A percentile compares a stretch with the other conserved stretches of the same genome.
Evolutionary conservation across 2,329 filamentous ascomycete species (phyloP).

Genomic region (Apiospora marii): DNA sequence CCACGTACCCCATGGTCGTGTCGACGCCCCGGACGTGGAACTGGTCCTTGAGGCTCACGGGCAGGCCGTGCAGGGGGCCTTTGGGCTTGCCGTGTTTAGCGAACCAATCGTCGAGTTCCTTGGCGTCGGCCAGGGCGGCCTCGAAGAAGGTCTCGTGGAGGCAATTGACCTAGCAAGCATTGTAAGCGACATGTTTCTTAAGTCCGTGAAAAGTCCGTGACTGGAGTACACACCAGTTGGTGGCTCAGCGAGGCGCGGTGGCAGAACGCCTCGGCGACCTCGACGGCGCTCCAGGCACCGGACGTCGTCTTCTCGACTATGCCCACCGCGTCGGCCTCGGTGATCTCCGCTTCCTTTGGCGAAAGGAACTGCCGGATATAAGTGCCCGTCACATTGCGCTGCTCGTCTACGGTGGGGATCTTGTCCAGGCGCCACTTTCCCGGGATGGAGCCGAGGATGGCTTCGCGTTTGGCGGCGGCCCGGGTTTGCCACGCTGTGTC

Average conservation of each 20-base stretch:
- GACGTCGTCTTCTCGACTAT: constrained; percentile 21
- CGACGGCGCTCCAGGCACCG: constrained; percentile 16
- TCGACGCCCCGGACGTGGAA: constrained; percentile 37
- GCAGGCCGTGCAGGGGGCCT: constrained; percentile 35
- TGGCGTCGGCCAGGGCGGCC: constrained; percentile 21
- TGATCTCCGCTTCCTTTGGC: constrained; percentile 22
- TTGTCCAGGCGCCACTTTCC: constrained; percentile 21
- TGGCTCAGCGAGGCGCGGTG: constrained; percentile 23
- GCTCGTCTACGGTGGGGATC: constrained; percentile 23
- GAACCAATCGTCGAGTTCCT: constrained; percentile 20
- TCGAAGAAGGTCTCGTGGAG: constrained; percentile 25
- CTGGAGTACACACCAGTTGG: constrained; percentile 25
- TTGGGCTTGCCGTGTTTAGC: neutral
- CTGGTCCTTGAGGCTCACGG: constrained; percentile 39
- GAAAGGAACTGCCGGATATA: constrained; percentile 20
- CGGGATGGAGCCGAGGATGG: constrained; percentile 24
- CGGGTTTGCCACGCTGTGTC: constrained; percentile 12
- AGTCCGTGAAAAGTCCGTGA: no score
- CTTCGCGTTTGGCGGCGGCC: constrained; percentile 23
- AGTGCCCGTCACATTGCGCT: constrained; percentile 23
- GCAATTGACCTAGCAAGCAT: constrained; percentile 25
- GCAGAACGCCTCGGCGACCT: constrained; percentile 25
- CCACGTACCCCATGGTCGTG: constrained; percentile 37
- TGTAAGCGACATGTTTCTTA: no score
- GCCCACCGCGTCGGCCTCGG: constrained; percentile 1